phyloP scores from a whole-genome alignment of 2,329 filamentous ascomycete genomes.

The Venturia oleaginea region DNA sequence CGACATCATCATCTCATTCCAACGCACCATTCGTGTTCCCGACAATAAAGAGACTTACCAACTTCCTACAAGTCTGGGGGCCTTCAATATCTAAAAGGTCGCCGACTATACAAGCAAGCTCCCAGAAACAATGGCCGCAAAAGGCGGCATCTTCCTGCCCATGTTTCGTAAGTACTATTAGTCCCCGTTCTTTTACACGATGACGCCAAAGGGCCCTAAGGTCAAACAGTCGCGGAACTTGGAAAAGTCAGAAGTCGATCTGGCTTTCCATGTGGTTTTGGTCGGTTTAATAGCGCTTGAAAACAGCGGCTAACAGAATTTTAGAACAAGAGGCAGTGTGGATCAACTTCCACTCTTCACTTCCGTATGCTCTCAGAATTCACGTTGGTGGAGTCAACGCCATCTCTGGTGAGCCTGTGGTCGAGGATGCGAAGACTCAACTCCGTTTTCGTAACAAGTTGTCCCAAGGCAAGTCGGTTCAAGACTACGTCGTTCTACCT shows the following conservation, averaged over 20 bases:
- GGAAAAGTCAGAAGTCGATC: no score
- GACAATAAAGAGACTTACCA: conserved; percentile 26
- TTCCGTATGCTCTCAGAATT: conserved; percentile 28
- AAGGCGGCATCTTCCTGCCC: conserved; percentile 37
- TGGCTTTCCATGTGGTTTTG: no score
- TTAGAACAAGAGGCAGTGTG: conserved; percentile 33
- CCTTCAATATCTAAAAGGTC: conserved; percentile 33
- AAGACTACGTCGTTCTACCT: conserved; percentile 37
- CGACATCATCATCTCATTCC: conserved; percentile 25
- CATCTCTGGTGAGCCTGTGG: conserved; percentile 24
- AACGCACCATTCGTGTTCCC: conserved; percentile 36
- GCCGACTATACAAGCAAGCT: conserved; percentile 25
- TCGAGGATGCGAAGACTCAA: conserved; percentile 18
- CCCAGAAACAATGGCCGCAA: conserved; percentile 26
- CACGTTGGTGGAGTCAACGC: conserved; percentile 33
- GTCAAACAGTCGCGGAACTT: no score
- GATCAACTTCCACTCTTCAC: conserved; percentile 24
- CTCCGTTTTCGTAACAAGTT: conserved; percentile 9
- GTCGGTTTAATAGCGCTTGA: background rate
- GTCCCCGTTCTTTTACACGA: no score
- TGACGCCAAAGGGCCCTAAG: no score
- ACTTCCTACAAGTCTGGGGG: conserved; percentile 30
- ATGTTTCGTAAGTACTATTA: conserved; percentile 28
- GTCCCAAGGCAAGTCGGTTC: conserved; percentile 19
- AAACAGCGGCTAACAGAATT: background rate